Conservation (phyloP, 2,329 filamentous ascomycete species). For the Fusarium cyanostomum region DNA sequence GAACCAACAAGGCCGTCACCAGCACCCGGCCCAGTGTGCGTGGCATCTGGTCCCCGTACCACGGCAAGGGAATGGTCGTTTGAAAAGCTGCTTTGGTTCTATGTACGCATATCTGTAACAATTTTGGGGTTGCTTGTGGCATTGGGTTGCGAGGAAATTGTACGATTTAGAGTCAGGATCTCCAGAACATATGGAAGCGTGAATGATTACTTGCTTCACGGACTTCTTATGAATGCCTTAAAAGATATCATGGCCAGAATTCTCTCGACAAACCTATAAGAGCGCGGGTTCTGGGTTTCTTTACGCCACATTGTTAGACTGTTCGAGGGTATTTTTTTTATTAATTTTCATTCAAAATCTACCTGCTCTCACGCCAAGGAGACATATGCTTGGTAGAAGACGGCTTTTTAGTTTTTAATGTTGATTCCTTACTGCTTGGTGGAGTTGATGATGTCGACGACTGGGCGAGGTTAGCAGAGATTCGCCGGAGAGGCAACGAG, state of each 20-base stretch:
- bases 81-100: conserved; percentile 44
- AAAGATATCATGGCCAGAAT: background rate
- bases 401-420: conserved; percentile 30
- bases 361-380: conserved; percentile 21
- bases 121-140: conserved; percentile 37
- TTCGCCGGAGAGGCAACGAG: background rate
- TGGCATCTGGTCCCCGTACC: conserved; percentile 77
- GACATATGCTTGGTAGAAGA: conserved; percentile 8
- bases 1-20: conserved; percentile 69
- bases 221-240: too few relatives aligned
- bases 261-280: too few relatives aligned
- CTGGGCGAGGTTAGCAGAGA: conserved; percentile 45
- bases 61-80: conserved; percentile 66
- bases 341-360: conserved; percentile 39
- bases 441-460: conserved; percentile 69
- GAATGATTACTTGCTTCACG: conserved; percentile 24
- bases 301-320: background rate
- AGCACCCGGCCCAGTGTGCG: conserved; percentile 73
- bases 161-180: conserved; percentile 40
- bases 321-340: conserved; percentile 39
- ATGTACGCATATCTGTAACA: conserved; percentile 44
- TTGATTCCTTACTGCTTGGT: conserved; percentile 54
- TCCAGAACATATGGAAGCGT: conserved; percentile 26
- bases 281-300: too few relatives aligned
- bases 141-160: conserved; percentile 44